Percentiles rank a stretch among this genome's conserved stretches.
phyloP scores from a whole-genome alignment of 345 rosid genomes.

The sweet orange (Citrus sinensis) region DVS_A1.0 CM039163.1:40515001-40515500 shows the following conservation, averaged over 20 bases:
- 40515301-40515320: not conserved
- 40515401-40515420: constrained; percentile 79
- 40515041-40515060: not conserved
- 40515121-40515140: not conserved
- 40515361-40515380: constrained; percentile 84
- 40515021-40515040: not conserved
- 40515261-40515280: not conserved
- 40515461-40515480: constrained; percentile 48
- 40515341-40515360: constrained; percentile 7
- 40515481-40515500: constrained; percentile 8
- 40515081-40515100: not conserved
- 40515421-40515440: constrained; percentile 82
- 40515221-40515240: not conserved
- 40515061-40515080: not conserved
- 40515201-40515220: not conserved
- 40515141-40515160: not conserved
- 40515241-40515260: not conserved
- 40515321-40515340: not conserved
- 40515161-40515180: not conserved
- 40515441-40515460: constrained; percentile 97
- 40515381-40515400: constrained; percentile 83
- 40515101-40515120: not conserved
- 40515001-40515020: too few species aligned
- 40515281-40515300: not conserved
- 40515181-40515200: not conserved